Evolutionary conservation across 225 moss, liverwort and hornwort genomes (phyloP).

Genomic region (Climacium dendroides): DNA sequence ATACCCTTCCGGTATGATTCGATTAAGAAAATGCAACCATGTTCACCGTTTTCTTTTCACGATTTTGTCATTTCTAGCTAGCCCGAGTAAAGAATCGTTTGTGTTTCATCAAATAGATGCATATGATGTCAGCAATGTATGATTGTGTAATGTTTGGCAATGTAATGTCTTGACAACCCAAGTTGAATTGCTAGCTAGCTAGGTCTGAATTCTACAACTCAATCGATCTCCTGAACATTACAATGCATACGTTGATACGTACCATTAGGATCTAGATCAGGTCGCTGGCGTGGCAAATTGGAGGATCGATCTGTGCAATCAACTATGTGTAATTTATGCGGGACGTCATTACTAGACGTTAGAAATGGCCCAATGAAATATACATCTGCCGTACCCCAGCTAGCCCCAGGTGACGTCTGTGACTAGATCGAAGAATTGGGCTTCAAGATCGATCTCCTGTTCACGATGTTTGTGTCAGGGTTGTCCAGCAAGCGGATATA

Average conservation of each 20-base stretch:
- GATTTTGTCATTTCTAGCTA: background rate
- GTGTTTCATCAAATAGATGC: background rate
- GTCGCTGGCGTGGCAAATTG: background rate
- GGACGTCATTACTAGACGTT: background rate
- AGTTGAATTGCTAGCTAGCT: background rate
- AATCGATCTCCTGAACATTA: background rate
- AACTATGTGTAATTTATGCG: background rate
- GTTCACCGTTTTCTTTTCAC: background rate
- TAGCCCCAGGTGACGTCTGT: background rate
- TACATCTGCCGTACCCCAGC: no score
- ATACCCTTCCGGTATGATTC: background rate
- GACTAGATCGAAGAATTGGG: background rate
- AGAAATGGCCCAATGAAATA: background rate
- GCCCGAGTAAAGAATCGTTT: background rate
- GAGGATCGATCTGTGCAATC: background rate
- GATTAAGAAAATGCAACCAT: background rate
- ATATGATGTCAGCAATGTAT: background rate
- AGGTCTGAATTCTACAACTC: background rate
- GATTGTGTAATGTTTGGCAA: no score
- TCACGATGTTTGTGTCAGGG: no score
- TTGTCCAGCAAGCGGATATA: background rate
- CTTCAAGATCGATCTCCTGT: background rate
- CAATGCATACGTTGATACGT: no score
- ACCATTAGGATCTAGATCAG: background rate
- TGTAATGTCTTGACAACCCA: background rate